These are phyloP conservation scores for Abrus precatorius DNA, from an alignment of 306 rosid genomes.

Conservation along the genomic window DNA sequence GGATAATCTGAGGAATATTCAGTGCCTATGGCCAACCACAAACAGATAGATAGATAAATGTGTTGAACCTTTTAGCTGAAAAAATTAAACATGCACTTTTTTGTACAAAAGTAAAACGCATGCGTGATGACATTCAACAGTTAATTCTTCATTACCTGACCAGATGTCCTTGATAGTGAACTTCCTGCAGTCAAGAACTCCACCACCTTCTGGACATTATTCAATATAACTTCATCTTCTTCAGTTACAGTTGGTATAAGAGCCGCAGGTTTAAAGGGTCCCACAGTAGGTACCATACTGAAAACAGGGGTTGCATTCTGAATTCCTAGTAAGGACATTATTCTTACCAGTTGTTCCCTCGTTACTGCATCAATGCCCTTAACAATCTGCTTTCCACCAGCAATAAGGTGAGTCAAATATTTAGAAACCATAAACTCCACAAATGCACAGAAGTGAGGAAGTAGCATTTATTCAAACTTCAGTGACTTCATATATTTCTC, in stretches of 20 bases:
- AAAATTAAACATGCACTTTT: conserved; percentile 1
- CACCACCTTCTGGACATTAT: conserved; percentile 87
- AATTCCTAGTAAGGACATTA: conserved; percentile 76
- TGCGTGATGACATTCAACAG: background rate
- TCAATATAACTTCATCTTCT: conserved; percentile 90
- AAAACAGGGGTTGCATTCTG: conserved; percentile 83
- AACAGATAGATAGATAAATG: conserved; percentile 40
- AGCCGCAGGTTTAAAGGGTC: conserved; percentile 80
- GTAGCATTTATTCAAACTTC: conserved; percentile 8
- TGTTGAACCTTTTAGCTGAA: background rate
- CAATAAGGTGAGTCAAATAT: conserved; percentile 37
- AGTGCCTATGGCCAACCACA: conserved; percentile 57
- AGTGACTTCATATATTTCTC: background rate
- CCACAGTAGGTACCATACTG: conserved; percentile 86
- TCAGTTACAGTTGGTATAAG: conserved; percentile 83
- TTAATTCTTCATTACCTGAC: conserved; percentile 66
- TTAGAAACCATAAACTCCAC: conserved; percentile 33
- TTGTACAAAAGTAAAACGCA: background rate
- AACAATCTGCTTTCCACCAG: conserved; percentile 72
- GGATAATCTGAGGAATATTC: conserved; percentile 68
- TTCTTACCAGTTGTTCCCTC: conserved; percentile 89
- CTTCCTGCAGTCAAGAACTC: conserved; percentile 92
- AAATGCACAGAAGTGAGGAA: conserved; percentile 31
- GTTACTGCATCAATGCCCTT: conserved; percentile 96
- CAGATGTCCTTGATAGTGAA: conserved; percentile 67